Conservation (phyloP, 306 rosid genomes). For the Betula pendula region DNA sequence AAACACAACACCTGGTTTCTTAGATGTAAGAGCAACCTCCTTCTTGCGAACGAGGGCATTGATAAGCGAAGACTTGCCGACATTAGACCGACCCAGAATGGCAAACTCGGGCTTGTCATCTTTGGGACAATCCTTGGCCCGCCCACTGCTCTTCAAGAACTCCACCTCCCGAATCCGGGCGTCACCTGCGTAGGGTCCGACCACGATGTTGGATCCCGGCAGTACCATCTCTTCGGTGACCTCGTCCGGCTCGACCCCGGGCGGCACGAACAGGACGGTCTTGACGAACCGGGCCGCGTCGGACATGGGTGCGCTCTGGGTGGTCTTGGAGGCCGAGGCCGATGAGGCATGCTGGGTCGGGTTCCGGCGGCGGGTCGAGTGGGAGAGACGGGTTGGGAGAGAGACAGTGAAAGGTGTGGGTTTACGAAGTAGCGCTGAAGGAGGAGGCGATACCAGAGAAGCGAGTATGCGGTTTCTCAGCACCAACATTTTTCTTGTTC, state of each 20-base stretch:
- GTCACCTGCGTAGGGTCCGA: slow-evolving; percentile 91
- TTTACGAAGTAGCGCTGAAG: slow-evolving; percentile 19
- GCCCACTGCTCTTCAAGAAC: slow-evolving; percentile 78
- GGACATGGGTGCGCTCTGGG: slow-evolving; percentile 24
- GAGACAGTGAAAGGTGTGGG: slow-evolving; percentile 26
- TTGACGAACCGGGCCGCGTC: slow-evolving; percentile 35
- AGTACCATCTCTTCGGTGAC: slow-evolving; percentile 65
- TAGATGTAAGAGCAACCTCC: slow-evolving; percentile 89
- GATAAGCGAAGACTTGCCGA: slow-evolving; percentile 91
- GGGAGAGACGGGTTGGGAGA: slow-evolving; percentile 34
- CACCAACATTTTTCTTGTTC: slow-evolving; percentile 26
- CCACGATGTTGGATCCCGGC: slow-evolving; percentile 73
- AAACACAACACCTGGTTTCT: slow-evolving; percentile 69
- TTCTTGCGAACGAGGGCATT: slow-evolving; percentile 83
- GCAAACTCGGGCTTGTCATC: slow-evolving; percentile 82
- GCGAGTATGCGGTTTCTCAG: slow-evolving; percentile 46
- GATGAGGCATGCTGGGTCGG: slow-evolving; percentile 23
- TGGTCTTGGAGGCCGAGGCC: slow-evolving; percentile 42
- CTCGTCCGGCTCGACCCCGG: slow-evolving; percentile 63
- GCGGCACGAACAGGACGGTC: slow-evolving; percentile 64
- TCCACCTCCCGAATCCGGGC: slow-evolving; percentile 70
- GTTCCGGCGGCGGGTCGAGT: slow-evolving; percentile 29
- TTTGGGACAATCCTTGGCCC: slow-evolving; percentile 75
- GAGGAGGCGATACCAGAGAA: slow-evolving; percentile 23
- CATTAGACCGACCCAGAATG: slow-evolving; percentile 87